These are phyloP conservation scores for Scenedesmus sp. DNA, from an alignment of 163 green algal genomes.

Conservation along the genomic window DNA sequence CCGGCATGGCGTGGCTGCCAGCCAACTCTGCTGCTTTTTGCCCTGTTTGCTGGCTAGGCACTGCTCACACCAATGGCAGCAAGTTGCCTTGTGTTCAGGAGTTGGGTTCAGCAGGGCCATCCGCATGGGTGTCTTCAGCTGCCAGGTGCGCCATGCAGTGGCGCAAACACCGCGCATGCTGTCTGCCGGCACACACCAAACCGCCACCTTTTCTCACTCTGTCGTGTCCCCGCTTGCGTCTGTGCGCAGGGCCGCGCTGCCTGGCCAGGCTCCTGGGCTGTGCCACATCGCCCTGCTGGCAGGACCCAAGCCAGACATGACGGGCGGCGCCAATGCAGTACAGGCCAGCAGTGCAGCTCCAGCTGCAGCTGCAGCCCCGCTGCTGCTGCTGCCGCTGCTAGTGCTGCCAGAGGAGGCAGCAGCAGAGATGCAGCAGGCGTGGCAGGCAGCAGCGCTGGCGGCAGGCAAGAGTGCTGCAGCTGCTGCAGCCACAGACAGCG, in stretches of 20 bases:
- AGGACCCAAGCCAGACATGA: background rate
- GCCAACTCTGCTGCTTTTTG: too few species aligned
- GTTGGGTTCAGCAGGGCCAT: too few species aligned
- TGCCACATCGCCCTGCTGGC: background rate
- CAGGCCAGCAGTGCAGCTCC: background rate
- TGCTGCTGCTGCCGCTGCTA: slow-evolving; percentile 1
- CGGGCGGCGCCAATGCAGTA: background rate
- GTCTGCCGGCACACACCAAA: too few species aligned
- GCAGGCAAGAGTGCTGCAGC: background rate
- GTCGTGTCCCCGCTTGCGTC: too few species aligned
- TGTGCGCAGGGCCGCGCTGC: background rate
- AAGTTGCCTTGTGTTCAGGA: too few species aligned
- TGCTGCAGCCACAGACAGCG: background rate
- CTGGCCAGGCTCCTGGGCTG: background rate
- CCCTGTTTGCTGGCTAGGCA: too few species aligned
- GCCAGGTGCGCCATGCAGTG: too few species aligned
- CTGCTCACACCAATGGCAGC: too few species aligned
- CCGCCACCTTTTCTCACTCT: too few species aligned
- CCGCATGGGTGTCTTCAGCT: too few species aligned
- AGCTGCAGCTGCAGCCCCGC: background rate
- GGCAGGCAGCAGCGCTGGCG: background rate
- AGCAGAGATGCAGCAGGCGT: background rate
- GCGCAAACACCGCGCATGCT: too few species aligned
- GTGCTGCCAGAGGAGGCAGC: slow-evolving; percentile 8
- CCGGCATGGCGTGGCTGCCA: too few species aligned